These are phyloP conservation scores for Calonectria pseudoturangicola DNA, from an alignment of 2,329 filamentous ascomycete genomes.

Conservation along the genomic window DNA sequence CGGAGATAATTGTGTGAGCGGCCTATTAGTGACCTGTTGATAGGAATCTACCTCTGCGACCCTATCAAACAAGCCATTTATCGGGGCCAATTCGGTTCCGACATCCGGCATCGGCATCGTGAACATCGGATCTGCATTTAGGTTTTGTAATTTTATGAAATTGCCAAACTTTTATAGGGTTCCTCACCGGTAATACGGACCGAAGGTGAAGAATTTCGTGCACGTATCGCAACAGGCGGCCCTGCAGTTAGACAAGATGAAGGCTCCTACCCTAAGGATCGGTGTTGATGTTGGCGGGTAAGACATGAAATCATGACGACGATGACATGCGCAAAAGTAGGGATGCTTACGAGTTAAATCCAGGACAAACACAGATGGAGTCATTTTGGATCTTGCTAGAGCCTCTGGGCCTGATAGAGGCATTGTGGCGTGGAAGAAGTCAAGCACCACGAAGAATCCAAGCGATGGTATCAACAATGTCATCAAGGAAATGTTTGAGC, in stretches of 20 bases:
- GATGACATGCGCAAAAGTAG: not conserved
- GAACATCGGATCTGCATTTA: not conserved
- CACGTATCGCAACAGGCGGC: not conserved
- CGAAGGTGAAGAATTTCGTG: not conserved
- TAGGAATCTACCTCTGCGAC: conserved; percentile 10
- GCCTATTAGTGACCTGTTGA: not conserved
- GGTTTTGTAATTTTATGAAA: not conserved
- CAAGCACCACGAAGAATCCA: conserved; percentile 67
- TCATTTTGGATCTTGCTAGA: conserved; percentile 58
- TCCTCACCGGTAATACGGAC: not conserved
- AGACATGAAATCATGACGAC: not conserved
- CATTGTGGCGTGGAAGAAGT: conserved; percentile 67
- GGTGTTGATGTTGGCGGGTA: conserved; percentile 64
- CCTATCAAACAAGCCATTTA: conserved; percentile 3
- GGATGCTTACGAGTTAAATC: no score
- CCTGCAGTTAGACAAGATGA: conserved; percentile 38
- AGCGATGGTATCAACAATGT: conserved; percentile 66
- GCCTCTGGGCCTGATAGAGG: conserved; percentile 60
- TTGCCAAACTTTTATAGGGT: not conserved
- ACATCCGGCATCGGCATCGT: not conserved
- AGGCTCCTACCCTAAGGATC: conserved; percentile 56
- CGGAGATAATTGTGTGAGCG: conserved; percentile 17
- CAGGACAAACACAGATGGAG: conserved; percentile 29
- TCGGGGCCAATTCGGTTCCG: not conserved
- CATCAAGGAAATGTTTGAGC: conserved; percentile 64